These are phyloP conservation scores for Cryptosporidium parvum DNA, from an alignment of 169 alveolate genomes.

Conservation along the genomic window DNA sequence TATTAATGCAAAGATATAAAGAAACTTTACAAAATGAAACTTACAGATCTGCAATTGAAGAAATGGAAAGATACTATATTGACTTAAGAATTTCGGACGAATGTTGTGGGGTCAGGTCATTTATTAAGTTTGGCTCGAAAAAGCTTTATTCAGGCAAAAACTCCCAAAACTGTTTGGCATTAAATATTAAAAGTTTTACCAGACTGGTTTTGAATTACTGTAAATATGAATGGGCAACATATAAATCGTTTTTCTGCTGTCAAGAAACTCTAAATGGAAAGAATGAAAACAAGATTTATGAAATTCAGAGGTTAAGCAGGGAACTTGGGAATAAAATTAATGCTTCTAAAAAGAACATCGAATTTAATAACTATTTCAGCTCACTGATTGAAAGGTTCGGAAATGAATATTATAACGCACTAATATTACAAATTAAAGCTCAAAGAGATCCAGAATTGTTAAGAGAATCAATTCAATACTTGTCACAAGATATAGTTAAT, in stretches of 20 bases:
- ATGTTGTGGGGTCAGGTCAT: constrained; percentile 36
- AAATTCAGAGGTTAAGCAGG: neutral
- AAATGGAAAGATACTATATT: constrained; percentile 41
- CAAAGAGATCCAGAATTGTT: constrained; percentile 33
- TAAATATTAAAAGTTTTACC: constrained; percentile 37
- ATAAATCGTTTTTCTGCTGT: constrained; percentile 51
- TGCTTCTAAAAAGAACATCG: neutral
- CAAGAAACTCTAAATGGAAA: neutral
- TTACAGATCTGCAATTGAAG: constrained; percentile 38
- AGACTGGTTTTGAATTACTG: constrained; percentile 49
- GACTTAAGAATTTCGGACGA: constrained; percentile 44
- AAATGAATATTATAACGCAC: constrained; percentile 18
- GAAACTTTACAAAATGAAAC: constrained; percentile 45
- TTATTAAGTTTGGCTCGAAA: constrained; percentile 1
- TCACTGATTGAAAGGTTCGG: constrained; percentile 48
- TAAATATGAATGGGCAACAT: constrained; percentile 55
- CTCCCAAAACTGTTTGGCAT: constrained; percentile 8
- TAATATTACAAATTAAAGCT: constrained; percentile 1
- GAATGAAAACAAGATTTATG: neutral
- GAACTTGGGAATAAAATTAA: neutral
- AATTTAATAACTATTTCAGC: constrained; percentile 14
- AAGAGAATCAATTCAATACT: constrained; percentile 59
- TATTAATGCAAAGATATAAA: constrained; percentile 31
- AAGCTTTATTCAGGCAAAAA: neutral
- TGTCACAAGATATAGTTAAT: constrained; percentile 40